Base-by-base conservation (phyloP, 495 filamentous ascomycete genomes). In the Tetracladium setigerum region DNA sequence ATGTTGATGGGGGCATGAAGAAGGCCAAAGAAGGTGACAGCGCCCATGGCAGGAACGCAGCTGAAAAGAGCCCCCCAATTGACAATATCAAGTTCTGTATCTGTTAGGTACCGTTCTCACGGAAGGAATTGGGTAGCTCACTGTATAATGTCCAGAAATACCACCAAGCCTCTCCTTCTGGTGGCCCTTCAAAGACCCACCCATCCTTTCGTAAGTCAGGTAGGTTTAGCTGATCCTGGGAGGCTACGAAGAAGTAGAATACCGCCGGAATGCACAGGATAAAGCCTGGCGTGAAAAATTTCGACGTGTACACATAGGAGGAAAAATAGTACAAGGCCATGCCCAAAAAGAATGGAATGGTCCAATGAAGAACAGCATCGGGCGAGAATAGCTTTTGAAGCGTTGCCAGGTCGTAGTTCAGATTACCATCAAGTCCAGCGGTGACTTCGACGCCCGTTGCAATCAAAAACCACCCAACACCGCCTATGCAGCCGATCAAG, bases 1-100 rank as follows among this genome's bases (percentile, higher is more conserved):
- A 97, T 87, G 62, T 98, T 97, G 65, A 98, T 98, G 0, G 92
- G 94, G 7, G 97, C 92, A 61, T 98, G 94, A 11, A 98, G 77
- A 37, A 98, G 81, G 35, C 91, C 91, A 60, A 98, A 98, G 71
- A 98, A 97, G 0, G 94, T 95, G 46, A 98, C 67, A 2, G 94
- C 92, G 62, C 97, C 84, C 90, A 97, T 97, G 10, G 94, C 89
- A 0, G 94, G 92, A 16, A 95, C 73, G 0, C 84, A 89, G 44
- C 86, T 80, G 18, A 72, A 62, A 48, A 98, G 73, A 17, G 94
- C 92, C 16, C 67, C 67, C 86, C 87, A 95, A 57, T 94, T 75
- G 4, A 90, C 81, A 13, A 77, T 68, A 15, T 76, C 62, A 52
- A 92, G 85, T 55, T 87, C 84, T 89, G 53, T 9, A 14, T 10